A percentile compares a stretch with the other conserved stretches of the same genome.
Conservation (phyloP, 768 basidiomycete genomes). For the Leucocoprinus sp. region DNA sequence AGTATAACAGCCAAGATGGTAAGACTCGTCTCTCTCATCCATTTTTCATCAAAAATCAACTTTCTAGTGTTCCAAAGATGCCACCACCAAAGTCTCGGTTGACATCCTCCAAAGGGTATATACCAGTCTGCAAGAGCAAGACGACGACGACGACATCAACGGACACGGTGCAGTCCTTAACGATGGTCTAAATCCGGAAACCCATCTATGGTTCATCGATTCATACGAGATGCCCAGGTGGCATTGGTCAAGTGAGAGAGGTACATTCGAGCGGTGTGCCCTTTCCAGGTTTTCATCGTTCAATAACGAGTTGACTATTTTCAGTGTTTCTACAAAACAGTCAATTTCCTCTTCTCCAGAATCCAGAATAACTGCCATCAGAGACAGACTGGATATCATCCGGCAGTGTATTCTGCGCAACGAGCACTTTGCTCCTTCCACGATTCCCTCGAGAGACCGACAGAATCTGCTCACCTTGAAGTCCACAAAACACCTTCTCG, state of each 20-base stretch:
- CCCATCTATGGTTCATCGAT: slow-evolving; percentile 75
- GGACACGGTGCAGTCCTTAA: slow-evolving; percentile 29
- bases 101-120: slow-evolving; percentile 65
- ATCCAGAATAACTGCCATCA: slow-evolving; percentile 67
- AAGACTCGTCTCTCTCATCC: slow-evolving; percentile 10
- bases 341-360: slow-evolving; percentile 81
- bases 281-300: background rate
- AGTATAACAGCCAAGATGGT: slow-evolving; percentile 90
- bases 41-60: background rate
- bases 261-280: slow-evolving; percentile 79
- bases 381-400: slow-evolving; percentile 85
- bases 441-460: slow-evolving; percentile 81
- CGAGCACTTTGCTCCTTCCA: slow-evolving; percentile 96
- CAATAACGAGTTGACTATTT: slow-evolving; percentile 7
- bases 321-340: slow-evolving; percentile 45
- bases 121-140: slow-evolving; percentile 62
- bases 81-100: slow-evolving; percentile 73
- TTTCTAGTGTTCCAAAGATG: slow-evolving; percentile 37
- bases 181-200: slow-evolving; percentile 69
- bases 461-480: slow-evolving; percentile 86
- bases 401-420: slow-evolving; percentile 90
- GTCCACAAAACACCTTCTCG: slow-evolving; percentile 93
- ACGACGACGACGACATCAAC: slow-evolving; percentile 28
- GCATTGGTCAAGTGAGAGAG: slow-evolving; percentile 82
- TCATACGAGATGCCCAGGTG: slow-evolving; percentile 95